A percentile compares a stretch with the other conserved stretches of the same genome.
Evolutionary conservation across 2,329 filamentous ascomycete genomes (phyloP).

Genomic region (Calonectria pseudoreteaudii): DNA sequence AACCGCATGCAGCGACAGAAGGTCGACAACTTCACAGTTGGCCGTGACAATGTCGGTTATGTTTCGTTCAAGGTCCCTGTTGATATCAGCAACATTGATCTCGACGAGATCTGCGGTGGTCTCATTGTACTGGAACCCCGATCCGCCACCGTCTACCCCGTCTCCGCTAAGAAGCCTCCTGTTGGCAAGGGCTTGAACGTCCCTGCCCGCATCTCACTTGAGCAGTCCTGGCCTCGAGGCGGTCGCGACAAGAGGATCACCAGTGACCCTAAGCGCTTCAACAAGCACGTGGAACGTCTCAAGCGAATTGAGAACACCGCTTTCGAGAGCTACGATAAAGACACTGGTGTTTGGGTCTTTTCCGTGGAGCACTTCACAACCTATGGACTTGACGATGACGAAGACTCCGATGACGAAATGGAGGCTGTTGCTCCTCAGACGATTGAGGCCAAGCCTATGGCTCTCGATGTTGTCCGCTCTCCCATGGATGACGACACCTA

Average conservation of each 20-base stretch:
- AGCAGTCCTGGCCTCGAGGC: slow-evolving; percentile 90
- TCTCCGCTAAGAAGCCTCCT: slow-evolving; percentile 81
- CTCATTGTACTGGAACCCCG: slow-evolving; percentile 83
- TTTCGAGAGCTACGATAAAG: slow-evolving; percentile 82
- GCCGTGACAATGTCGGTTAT: slow-evolving; percentile 82
- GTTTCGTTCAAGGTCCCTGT: slow-evolving; percentile 86
- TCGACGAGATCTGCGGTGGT: slow-evolving; percentile 82
- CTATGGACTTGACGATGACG: slow-evolving; percentile 86
- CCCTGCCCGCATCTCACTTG: slow-evolving; percentile 85
- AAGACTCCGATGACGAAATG: slow-evolving; percentile 71
- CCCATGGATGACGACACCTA: slow-evolving; percentile 67
- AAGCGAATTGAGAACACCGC: slow-evolving; percentile 83
- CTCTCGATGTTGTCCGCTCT: slow-evolving; percentile 39
- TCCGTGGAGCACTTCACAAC: slow-evolving; percentile 96
- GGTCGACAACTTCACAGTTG: slow-evolving; percentile 82
- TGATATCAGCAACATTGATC: slow-evolving; percentile 81
- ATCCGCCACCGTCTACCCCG: slow-evolving; percentile 88
- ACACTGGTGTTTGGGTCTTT: slow-evolving; percentile 91
- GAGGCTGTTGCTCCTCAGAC: slow-evolving; percentile 36
- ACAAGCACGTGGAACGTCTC: slow-evolving; percentile 86
- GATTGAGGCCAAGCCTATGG: slow-evolving; percentile 30
- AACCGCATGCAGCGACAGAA: slow-evolving; percentile 81
- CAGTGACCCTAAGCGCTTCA: slow-evolving; percentile 71
- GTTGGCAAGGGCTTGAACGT: slow-evolving; percentile 92
- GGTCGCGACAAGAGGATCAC: slow-evolving; percentile 67